phyloP scores from a whole-genome alignment of 2,329 filamentous ascomycete genomes.

The Macrophomina tecta region DNA sequence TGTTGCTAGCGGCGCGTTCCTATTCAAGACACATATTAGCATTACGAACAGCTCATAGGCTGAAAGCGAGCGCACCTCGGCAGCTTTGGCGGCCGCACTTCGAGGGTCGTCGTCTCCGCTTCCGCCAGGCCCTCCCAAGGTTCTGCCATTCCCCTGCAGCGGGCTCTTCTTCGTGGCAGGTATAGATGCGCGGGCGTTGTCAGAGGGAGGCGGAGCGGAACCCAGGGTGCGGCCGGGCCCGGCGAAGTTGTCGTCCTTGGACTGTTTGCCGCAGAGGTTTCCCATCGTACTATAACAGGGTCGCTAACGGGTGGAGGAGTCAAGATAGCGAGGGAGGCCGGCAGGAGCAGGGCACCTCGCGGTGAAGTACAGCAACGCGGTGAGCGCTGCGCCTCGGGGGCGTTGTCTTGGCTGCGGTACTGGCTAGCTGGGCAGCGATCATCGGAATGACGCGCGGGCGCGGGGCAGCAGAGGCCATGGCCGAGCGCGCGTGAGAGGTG shows the following conservation, averaged over 20 bases:
- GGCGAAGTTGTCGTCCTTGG: conserved; percentile 61
- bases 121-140: conserved; percentile 63
- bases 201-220: conserved; percentile 54
- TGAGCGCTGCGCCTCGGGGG: conserved; percentile 5
- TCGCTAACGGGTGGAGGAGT: background rate
- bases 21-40: conserved; percentile 5
- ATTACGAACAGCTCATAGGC: background rate
- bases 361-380: background rate
- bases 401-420: conserved; percentile 6
- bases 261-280: conserved; percentile 78
- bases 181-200: conserved; percentile 41
- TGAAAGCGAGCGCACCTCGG: conserved; percentile 70
- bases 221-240: conserved; percentile 76
- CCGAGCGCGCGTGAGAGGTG: conserved; percentile 3
- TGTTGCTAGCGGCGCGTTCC: conserved; percentile 9
- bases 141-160: conserved; percentile 65
- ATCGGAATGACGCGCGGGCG: conserved; percentile 9
- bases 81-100: conserved; percentile 77
- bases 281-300: conserved; percentile 66
- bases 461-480: background rate
- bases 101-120: conserved; percentile 54
- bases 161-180: conserved; percentile 45
- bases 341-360: background rate
- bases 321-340: background rate
- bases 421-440: conserved; percentile 20